Evolutionary conservation across 108 stramenopile species (phyloP).

Genomic region (Fragilariopsis cylindrus): DNA sequence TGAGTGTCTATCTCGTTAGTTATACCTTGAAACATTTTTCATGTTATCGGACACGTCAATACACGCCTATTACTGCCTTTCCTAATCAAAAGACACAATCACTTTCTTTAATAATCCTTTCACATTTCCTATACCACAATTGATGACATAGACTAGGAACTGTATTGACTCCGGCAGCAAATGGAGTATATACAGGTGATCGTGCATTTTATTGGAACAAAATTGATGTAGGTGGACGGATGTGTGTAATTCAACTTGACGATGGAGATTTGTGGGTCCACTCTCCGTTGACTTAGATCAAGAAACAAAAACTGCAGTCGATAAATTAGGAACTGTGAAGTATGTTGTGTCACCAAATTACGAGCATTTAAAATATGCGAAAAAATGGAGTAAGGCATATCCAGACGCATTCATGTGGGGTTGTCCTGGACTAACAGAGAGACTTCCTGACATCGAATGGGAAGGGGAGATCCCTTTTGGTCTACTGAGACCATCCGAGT

Average conservation of each 20-base stretch:
- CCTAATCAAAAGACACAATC: no score
- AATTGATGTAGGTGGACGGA: conserved; percentile 85
- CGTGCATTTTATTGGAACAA: conserved; percentile 84
- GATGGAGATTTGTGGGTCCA: conserved; percentile 60
- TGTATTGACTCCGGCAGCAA: conserved; percentile 64
- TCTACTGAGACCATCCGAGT: background rate
- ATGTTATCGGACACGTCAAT: background rate
- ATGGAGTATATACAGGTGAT: conserved; percentile 73
- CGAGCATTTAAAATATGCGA: conserved; percentile 82
- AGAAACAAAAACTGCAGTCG: conserved; percentile 46
- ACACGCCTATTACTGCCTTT: background rate
- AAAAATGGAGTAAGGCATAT: conserved; percentile 60
- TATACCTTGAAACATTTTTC: background rate
- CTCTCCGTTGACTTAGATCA: conserved; percentile 69
- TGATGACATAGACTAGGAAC: conserved; percentile 45
- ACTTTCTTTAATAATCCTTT: no score
- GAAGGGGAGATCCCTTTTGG: conserved; percentile 63
- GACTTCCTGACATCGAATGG: conserved; percentile 57
- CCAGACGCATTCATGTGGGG: conserved; percentile 79
- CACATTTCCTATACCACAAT: background rate
- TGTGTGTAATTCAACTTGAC: conserved; percentile 68
- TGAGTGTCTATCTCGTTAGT: background rate
- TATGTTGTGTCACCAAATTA: conserved; percentile 85
- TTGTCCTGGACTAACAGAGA: conserved; percentile 73
- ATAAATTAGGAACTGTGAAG: conserved; percentile 62